These are phyloP conservation scores for Kwoniella sp. DNA, from an alignment of 768 basidiomycete genomes.

Conservation along the genomic window DNA sequence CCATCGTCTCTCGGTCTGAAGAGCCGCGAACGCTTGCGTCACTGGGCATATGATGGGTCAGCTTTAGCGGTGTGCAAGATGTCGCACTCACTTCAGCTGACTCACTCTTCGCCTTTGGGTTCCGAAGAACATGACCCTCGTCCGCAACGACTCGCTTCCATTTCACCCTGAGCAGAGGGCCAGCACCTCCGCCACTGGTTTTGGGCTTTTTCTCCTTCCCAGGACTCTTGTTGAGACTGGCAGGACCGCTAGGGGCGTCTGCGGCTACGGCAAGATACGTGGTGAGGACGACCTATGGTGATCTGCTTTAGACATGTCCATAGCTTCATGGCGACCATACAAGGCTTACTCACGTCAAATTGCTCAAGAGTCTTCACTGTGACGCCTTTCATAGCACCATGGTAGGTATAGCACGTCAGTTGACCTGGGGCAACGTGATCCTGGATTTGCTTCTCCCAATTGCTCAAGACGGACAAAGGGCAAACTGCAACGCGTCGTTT, in stretches of 20 bases:
- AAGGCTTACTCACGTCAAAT: constrained; percentile 41
- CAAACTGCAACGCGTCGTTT: constrained; percentile 29
- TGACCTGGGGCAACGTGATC: constrained; percentile 40
- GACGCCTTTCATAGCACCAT: constrained; percentile 33
- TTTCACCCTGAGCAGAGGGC: constrained; percentile 66
- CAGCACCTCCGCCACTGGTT: constrained; percentile 37
- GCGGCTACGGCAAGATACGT: constrained; percentile 43
- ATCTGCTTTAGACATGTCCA: not conserved
- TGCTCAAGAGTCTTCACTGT: constrained; percentile 26
- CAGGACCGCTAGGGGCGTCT: constrained; percentile 15
- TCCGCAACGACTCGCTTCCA: constrained; percentile 91
- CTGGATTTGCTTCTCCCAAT: constrained; percentile 50
- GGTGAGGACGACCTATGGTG: constrained; percentile 44
- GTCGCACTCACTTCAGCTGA: constrained; percentile 17
- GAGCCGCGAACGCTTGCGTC: constrained; percentile 34
- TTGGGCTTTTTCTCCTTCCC: constrained; percentile 61
- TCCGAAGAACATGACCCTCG: constrained; percentile 85
- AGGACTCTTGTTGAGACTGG: not conserved
- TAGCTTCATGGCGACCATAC: not conserved
- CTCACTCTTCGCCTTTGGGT: constrained; percentile 83
- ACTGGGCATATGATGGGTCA: constrained; percentile 12
- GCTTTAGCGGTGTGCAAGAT: not conserved
- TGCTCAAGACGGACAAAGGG: constrained; percentile 48
- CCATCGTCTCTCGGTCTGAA: constrained; percentile 51
- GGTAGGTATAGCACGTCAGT: constrained; percentile 43